phyloP scores from a whole-genome alignment of 495 filamentous ascomycete species.

The Hypoxylon rickii region DNA sequence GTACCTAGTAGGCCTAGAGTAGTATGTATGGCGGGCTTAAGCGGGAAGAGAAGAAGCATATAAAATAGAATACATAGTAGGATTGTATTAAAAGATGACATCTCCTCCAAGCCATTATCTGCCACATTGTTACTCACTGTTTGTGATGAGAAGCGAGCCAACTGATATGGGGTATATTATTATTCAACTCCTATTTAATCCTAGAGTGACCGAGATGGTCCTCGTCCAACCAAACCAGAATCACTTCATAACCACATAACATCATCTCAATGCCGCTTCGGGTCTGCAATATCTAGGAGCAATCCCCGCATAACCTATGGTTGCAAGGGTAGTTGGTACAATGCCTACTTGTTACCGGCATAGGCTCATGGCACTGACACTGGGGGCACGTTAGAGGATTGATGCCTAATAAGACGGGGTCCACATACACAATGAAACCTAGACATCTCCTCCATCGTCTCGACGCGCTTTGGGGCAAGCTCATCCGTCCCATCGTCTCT shows the following conservation, averaged over 20 bases:
- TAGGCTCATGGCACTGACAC: slow-evolving; percentile 30
- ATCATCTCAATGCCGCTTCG: neutral
- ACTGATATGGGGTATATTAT: no score
- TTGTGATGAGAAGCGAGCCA: no score
- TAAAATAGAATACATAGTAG: no score
- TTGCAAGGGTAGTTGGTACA: slow-evolving; percentile 33
- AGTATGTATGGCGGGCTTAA: no score
- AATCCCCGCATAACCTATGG: slow-evolving; percentile 31
- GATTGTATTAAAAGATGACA: no score
- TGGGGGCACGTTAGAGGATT: slow-evolving; percentile 19
- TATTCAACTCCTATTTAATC: slow-evolving; percentile 1
- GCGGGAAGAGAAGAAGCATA: no score
- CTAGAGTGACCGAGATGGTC: neutral
- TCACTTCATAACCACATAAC: neutral
- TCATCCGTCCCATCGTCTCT: slow-evolving; percentile 15
- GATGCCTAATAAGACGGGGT: neutral
- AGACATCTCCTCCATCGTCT: slow-evolving; percentile 2
- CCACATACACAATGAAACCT: slow-evolving; percentile 23
- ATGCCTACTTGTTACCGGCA: slow-evolving; percentile 23
- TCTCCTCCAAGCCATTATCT: no score
- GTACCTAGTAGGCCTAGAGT: no score
- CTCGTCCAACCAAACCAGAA: neutral
- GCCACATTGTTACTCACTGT: no score
- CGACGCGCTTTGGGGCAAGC: slow-evolving; percentile 13
- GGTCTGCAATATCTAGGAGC: neutral